Evolutionary conservation across 1,284 basidiomycete species (phyloP), one percentile per base, ranked within the genome.

Genomic region (Apiotrichum sp.): DNA sequence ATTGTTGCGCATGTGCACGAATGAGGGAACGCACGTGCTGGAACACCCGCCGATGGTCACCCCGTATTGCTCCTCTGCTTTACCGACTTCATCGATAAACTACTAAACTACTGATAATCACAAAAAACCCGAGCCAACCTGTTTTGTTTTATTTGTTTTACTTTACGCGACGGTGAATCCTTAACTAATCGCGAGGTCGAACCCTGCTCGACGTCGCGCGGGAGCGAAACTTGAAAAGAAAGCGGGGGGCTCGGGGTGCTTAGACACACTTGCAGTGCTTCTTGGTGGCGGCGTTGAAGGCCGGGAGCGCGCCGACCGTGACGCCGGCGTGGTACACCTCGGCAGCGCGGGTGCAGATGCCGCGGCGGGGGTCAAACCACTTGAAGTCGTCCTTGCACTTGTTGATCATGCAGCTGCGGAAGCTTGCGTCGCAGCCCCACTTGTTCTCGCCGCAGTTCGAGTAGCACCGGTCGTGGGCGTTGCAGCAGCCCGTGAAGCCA

Each of bases 401-500:
- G 22, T 4, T 7, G 13, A 10, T 14, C 47, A 48, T 48, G 35
- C 47, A 48, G 10, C 10, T 39, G 6, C 6, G 11, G 36, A 48
- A 48, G 9, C 2, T 11, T 3, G 34, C 9, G 47, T 48, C 47
- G 47, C 47, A 48, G 14, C 14, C 39, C 16, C 13, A 8, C 9
- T 31, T 22, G 22, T 6, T 39, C 35, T 39, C 4, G 10, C 14
- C 11, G 47, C 47, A 48, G 8, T 11, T 39, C 13, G 47, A 35
- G 47, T 48, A 48, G 47, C 47, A 48, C 16, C n/a, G 5, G 47
- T 48, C 47, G 47, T 48, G 47, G 35, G 4, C 14, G 22, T 48
- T 48, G 36, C 47, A 48, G 47, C 47, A 48, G 16, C 16, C 16
- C 8, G 10, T 10, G 22, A 6, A 48, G 7, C 16, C 16, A 22